Evolutionary conservation across 2,329 filamentous ascomycete species (phyloP).

Genomic region (Seiridium cupressi): DNA sequence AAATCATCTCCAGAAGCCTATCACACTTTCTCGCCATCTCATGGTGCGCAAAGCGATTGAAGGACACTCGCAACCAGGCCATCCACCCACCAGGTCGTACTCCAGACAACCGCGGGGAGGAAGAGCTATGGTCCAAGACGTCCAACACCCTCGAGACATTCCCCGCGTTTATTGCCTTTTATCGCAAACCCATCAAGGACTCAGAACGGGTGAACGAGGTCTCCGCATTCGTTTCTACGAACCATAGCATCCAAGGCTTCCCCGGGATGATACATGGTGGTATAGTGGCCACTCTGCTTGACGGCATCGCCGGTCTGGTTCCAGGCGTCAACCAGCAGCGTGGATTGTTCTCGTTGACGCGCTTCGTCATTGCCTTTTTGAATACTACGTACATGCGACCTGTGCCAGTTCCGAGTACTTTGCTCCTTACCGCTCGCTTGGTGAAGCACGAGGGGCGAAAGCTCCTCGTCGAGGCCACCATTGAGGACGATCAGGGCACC

Average conservation of each 20-base stretch:
- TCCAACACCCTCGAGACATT: constrained; percentile 1
- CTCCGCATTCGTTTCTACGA: constrained; percentile 38
- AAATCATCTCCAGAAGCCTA: not conserved
- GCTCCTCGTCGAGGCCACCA: not conserved
- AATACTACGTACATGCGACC: constrained; percentile 10
- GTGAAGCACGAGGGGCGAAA: not conserved
- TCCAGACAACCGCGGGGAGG: not conserved
- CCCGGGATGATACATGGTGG: constrained; percentile 55
- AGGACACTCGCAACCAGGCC: not conserved
- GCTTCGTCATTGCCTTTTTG: constrained; percentile 16
- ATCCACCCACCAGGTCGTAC: not conserved
- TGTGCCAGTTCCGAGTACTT: not conserved
- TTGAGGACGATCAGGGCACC: not conserved
- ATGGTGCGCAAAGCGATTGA: constrained; percentile 1
- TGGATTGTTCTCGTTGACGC: not conserved
- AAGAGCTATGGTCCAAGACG: not conserved
- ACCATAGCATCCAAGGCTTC: constrained; percentile 52
- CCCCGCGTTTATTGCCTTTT: not conserved
- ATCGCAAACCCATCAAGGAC: not conserved
- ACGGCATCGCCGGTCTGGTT: constrained; percentile 55
- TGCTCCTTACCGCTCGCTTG: not conserved
- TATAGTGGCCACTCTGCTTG: constrained; percentile 54
- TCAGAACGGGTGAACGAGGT: constrained; percentile 21
- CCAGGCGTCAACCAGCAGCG: constrained; percentile 37
- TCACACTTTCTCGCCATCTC: not conserved